Evolutionary conservation across 1,284 basidiomycete species (phyloP).

Genomic region (Caloboletus inedulis): DNA sequence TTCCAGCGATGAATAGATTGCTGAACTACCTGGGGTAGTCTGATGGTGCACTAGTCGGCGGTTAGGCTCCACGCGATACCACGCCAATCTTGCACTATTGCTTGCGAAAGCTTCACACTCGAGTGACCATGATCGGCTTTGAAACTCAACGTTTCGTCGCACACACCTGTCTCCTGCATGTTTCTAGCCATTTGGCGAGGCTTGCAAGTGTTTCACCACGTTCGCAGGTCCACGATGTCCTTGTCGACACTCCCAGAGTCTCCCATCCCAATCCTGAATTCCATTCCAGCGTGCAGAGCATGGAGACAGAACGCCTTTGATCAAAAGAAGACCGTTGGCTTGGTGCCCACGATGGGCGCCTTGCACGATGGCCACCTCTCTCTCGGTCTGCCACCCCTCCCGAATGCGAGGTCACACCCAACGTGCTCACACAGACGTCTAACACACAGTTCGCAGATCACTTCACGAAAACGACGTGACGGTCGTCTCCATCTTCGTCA

Average conservation of each 20-base stretch:
- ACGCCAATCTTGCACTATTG: background rate
- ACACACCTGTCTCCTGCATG: conserved; percentile 7
- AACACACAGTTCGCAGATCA: conserved; percentile 59
- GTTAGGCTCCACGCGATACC: background rate
- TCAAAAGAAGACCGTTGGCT: conserved; percentile 73
- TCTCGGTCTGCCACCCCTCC: conserved; percentile 57
- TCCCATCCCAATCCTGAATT: conserved; percentile 74
- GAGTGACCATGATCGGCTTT: background rate
- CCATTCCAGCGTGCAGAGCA: conserved; percentile 64
- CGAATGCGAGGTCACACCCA: background rate
- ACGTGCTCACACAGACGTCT: conserved; percentile 1
- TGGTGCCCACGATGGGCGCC: conserved; percentile 97
- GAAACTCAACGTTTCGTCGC: background rate
- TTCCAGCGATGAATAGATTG: background rate
- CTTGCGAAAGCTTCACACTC: conserved; percentile 1
- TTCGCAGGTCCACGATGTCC: conserved; percentile 15
- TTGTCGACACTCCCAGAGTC: conserved; percentile 41
- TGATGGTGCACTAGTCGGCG: too few species aligned
- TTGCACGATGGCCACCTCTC: conserved; percentile 91
- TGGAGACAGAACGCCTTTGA: conserved; percentile 73
- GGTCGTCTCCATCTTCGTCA: conserved; percentile 94
- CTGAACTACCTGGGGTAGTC: background rate
- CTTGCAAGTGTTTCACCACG: background rate
- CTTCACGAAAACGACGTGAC: conserved; percentile 82
- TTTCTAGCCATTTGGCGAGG: conserved; percentile 4